Evolutionary conservation across 2,329 filamentous ascomycete species (phyloP).

Genomic region (Penicillium polonicum): DNA sequence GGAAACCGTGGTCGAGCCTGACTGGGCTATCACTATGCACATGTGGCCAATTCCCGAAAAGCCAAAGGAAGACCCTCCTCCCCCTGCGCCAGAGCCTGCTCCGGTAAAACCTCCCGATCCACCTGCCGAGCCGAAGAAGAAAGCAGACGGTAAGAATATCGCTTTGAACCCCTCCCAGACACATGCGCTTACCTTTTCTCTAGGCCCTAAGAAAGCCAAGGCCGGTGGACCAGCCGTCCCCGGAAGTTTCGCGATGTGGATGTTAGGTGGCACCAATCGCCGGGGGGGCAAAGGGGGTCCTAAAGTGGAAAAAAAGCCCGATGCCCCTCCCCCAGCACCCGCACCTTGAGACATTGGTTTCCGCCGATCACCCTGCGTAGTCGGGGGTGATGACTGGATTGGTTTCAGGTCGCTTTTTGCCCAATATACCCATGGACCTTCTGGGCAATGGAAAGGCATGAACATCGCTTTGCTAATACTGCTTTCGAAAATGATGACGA

Average conservation of each 20-base stretch:
- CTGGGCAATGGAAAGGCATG: not conserved
- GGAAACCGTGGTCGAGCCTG: slow-evolving; percentile 77
- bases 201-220: slow-evolving; percentile 34
- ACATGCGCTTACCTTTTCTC: slow-evolving; percentile 1
- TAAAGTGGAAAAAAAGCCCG: slow-evolving; percentile 51
- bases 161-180: not conserved
- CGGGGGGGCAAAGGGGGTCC: slow-evolving; percentile 37
- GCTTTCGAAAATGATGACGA: not conserved
- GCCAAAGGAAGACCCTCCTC: slow-evolving; percentile 40
- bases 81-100: slow-evolving; percentile 24
- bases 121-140: slow-evolving; percentile 33
- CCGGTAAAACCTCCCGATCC: slow-evolving; percentile 24
- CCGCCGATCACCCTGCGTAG: not conserved
- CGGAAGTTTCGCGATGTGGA: slow-evolving; percentile 45
- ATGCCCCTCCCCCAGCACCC: slow-evolving; percentile 25
- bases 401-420: not conserved
- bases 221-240: slow-evolving; percentile 24
- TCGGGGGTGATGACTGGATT: not conserved
- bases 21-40: slow-evolving; percentile 69
- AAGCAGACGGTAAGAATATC: slow-evolving; percentile 34
- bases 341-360: slow-evolving; percentile 7
- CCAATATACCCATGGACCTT: not conserved
- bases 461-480: not conserved
- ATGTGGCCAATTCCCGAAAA: slow-evolving; percentile 63
- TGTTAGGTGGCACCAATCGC: slow-evolving; percentile 39